Percentiles rank a stretch among this genome's conserved stretches.
These are phyloP conservation scores for Eimeria nieschulzi DNA, from an alignment of 169 alveolate species.

Conservation along the genomic window DNA sequence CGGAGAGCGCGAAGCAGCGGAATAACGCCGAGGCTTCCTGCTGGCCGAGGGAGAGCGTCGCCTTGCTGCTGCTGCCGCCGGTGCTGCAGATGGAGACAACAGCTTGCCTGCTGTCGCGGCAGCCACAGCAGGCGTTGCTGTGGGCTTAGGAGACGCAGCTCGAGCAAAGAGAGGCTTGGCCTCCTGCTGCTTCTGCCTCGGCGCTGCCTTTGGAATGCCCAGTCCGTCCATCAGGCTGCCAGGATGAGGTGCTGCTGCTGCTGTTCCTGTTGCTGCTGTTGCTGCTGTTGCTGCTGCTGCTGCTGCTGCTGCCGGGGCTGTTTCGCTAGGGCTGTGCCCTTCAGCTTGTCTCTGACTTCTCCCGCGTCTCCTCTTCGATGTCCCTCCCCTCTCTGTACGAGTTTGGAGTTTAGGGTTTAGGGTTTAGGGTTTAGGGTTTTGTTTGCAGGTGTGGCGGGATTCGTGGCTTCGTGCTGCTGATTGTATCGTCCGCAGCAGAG, in stretches of 20 bases:
- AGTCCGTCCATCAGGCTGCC: neutral
- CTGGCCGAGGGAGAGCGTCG: too few species aligned
- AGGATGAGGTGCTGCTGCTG: slow-evolving; percentile 11
- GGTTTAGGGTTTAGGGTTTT: slow-evolving; percentile 45
- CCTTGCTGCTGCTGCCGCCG: slow-evolving; percentile 25
- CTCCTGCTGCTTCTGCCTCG: neutral
- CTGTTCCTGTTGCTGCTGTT: slow-evolving; percentile 20
- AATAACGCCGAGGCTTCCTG: neutral
- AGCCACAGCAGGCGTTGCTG: neutral
- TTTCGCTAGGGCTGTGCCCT: slow-evolving; percentile 49
- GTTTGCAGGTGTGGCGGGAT: slow-evolving; percentile 36
- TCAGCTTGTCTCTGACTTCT: slow-evolving; percentile 25
- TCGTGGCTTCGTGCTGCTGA: neutral
- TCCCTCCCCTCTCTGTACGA: too few species aligned
- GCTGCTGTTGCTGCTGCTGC: slow-evolving; percentile 13
- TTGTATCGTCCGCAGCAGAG: neutral
- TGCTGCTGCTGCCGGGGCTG: neutral
- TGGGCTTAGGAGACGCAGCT: neutral
- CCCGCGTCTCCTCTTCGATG: slow-evolving; percentile 31
- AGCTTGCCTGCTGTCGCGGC: neutral
- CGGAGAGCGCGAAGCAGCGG: neutral
- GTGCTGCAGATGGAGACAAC: neutral
- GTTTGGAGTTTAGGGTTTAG: slow-evolving; percentile 24
- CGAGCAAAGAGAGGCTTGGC: too few species aligned
- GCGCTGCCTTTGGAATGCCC: neutral